A percentile compares a stretch with the other conserved stretches of the same genome.
phyloP scores from a whole-genome alignment of 495 filamentous ascomycete species.

The Acidiella bohemica region DNA sequence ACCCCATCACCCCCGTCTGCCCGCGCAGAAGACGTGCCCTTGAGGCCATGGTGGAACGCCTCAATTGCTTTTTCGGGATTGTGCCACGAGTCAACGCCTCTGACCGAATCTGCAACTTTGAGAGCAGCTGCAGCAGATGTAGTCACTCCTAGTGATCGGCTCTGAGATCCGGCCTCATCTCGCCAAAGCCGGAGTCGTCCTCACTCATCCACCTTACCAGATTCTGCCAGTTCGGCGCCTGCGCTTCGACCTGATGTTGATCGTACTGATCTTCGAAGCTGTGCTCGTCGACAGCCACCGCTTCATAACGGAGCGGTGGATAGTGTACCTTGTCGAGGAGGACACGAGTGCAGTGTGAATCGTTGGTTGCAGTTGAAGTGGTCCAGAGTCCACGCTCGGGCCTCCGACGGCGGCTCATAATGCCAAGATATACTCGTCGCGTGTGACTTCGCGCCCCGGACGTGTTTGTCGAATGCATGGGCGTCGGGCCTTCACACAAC shows the following conservation, averaged over 20 bases:
- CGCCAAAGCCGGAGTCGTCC: neutral
- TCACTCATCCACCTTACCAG: neutral
- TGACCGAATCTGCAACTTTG: neutral
- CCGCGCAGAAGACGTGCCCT: neutral
- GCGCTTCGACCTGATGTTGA: neutral
- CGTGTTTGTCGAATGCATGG: no score
- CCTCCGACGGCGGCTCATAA: no score
- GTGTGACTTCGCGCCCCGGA: no score
- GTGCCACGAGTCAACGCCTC: neutral
- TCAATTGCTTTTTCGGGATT: neutral
- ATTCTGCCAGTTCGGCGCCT: neutral
- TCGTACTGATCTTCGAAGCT: neutral
- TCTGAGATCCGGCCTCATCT: neutral
- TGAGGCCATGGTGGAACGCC: neutral
- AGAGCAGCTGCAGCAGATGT: neutral
- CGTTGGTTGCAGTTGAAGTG: no score
- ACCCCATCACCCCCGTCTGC: no score
- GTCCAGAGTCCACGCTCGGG: no score
- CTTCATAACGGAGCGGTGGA: no score
- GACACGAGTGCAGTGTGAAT: no score
- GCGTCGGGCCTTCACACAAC: no score
- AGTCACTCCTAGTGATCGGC: neutral
- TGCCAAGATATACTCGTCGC: no score
- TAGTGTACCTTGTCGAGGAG: no score
- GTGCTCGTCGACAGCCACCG: no score